Base-by-base conservation (phyloP, 2,329 filamentous ascomycete genomes). In the Apiospora phragmitis region DNA sequence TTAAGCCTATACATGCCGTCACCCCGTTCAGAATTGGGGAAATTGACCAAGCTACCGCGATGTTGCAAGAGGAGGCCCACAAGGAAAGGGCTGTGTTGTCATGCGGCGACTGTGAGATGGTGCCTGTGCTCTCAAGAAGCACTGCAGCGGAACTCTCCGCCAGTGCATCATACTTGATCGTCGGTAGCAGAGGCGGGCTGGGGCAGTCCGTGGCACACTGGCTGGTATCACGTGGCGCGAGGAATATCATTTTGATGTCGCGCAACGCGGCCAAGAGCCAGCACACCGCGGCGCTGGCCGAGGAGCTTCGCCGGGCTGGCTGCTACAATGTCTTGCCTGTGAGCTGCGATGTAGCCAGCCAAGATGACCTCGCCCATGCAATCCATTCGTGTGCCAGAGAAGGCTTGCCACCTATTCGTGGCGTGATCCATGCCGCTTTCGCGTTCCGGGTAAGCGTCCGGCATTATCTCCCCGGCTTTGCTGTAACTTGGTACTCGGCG, bases 181-280 rank as follows among this genome's bases (percentile, higher is more conserved):
- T 76, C 4, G 79, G 80, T 9, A 78, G 79, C n/a, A 67, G 80
- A 1, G 79, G 80, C 7, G 79, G 76, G 2, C 70, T 81, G 1
- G 78, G 79, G 0, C 68, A 72, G 18, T 73, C 75, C 4, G 65
- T 79, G 3, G 69, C 75, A 4, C 70, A 55, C 1, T 78, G 77
- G 72, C 69, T 81, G 68, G 71, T 76, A 5, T 68, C 71, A 1
- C 73, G 73, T 21, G 79, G 79, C 0, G 80, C 79, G 0, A 73
- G 75, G 8, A 75, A 79, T 24, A 68, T 81, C n/a, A 70, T 80
- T 9, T 59, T 78, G 1, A 69, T 81, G 1, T 77, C 79, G 8
- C 75, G 78, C 14, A 78, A 75, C 9, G 72, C 70, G 18, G 24
- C 24, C 18, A 45, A 35, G 29, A 67, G 32, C 29, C 29, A 16